Percentiles rank a stretch among this genome's conserved stretches.
Evolutionary conservation across 176 grass and related monocot genomes (phyloP).

Genomic region (Rhynchospora pubera): DNA sequence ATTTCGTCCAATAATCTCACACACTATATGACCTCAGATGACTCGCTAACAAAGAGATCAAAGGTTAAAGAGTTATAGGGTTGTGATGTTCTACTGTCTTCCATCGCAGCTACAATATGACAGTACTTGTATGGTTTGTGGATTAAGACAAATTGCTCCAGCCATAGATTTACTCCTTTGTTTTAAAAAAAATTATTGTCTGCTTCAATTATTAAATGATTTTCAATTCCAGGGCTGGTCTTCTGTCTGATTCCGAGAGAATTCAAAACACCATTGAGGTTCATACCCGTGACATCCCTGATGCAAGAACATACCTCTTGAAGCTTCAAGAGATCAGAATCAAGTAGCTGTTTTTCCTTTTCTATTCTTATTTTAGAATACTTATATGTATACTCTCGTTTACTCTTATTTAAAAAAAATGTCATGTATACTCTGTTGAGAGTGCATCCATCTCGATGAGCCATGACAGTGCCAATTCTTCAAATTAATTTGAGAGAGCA

Average conservation of each 20-base stretch:
- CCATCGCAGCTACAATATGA: too few species aligned
- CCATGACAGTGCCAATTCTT: neutral
- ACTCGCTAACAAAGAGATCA: too few species aligned
- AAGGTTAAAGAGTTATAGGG: too few species aligned
- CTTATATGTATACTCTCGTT: neutral
- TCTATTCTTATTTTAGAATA: neutral
- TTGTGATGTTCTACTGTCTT: too few species aligned
- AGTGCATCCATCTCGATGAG: neutral
- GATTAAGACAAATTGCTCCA: neutral
- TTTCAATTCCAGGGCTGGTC: conserved; percentile 56
- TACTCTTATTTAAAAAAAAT: neutral
- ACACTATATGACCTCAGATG: too few species aligned
- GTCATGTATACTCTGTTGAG: neutral
- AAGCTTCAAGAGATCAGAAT: conserved; percentile 73
- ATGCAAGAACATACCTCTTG: conserved; percentile 78
- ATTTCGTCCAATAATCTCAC: too few species aligned
- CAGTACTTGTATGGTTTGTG: conserved; percentile 13
- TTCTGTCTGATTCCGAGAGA: conserved; percentile 65
- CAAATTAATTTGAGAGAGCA: neutral
- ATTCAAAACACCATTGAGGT: conserved; percentile 71
- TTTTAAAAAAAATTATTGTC: conserved; percentile 14
- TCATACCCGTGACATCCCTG: conserved; percentile 71
- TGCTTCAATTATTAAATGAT: neutral
- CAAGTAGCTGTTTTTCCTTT: conserved; percentile 43
- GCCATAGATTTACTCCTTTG: neutral